Evolutionary conservation across 2,329 filamentous ascomycete species (phyloP).

Genomic region (Tolypocladium guangdongense): DNA sequence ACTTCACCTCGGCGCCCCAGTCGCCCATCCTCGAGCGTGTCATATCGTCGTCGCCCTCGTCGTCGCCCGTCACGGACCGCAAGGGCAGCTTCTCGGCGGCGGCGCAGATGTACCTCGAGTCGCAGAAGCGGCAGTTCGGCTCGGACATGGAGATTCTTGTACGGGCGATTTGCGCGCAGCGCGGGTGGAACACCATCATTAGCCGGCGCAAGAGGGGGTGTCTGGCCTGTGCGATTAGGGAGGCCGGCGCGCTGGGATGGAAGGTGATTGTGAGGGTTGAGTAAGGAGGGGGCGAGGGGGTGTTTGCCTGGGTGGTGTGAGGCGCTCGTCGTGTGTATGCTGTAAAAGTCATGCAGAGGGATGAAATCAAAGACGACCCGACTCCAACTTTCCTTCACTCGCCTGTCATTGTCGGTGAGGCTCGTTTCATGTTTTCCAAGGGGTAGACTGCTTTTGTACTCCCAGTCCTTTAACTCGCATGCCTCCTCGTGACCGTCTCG

Average conservation of each 20-base stretch:
- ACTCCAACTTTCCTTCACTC: background rate
- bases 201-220: slow-evolving; percentile 58
- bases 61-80: slow-evolving; percentile 18
- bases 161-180: slow-evolving; percentile 61
- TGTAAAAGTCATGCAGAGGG: background rate
- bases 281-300: background rate
- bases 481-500: background rate
- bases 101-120: slow-evolving; percentile 45
- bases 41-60: slow-evolving; percentile 15
- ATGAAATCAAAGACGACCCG: background rate
- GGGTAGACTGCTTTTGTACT: background rate
- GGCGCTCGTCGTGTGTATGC: background rate
- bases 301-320: background rate
- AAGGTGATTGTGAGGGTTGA: slow-evolving; percentile 52
- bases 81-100: slow-evolving; percentile 30
- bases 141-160: slow-evolving; percentile 61
- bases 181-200: slow-evolving; percentile 63
- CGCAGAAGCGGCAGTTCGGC: slow-evolving; percentile 45
- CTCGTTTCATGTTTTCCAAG: no score
- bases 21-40: slow-evolving; percentile 34
- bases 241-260: slow-evolving; percentile 61
- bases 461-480: background rate
- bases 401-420: background rate
- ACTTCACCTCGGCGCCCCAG: slow-evolving; percentile 33
- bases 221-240: slow-evolving; percentile 61